Evolutionary conservation across 129 eudicot species (phyloP).

Genomic region (Arctium minus): DNA sequence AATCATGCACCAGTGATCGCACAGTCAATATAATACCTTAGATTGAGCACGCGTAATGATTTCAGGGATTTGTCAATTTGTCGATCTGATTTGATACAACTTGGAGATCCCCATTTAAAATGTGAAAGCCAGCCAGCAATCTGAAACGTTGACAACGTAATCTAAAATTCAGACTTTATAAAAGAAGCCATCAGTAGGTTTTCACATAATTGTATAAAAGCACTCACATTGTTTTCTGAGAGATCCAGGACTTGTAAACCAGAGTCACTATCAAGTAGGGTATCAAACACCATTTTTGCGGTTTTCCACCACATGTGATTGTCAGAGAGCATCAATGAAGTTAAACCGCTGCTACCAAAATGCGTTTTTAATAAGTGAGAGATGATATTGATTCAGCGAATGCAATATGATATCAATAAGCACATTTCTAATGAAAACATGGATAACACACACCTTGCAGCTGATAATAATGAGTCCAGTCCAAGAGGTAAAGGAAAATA

Average conservation of each 20-base stretch:
- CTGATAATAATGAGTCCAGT: conserved; percentile 44
- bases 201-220: not conserved
- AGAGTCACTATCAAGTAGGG: conserved; percentile 63
- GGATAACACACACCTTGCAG: conserved; percentile 49
- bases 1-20: not conserved
- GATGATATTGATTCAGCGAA: not conserved
- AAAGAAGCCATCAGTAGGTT: not conserved
- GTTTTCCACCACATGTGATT: conserved; percentile 41
- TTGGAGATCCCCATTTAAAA: conserved; percentile 41
- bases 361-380: not conserved
- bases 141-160: conserved; percentile 36
- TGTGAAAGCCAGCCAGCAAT: conserved; percentile 77
- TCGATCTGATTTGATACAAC: conserved; percentile 20
- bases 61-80: conserved; percentile 41
- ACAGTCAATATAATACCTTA: conserved; percentile 44
- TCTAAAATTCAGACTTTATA: not conserved
- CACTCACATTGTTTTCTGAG: conserved; percentile 79
- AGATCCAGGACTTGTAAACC: conserved; percentile 56
- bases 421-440: not conserved
- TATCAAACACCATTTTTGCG: conserved; percentile 53
- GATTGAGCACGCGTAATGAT: conserved; percentile 57
- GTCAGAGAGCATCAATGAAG: conserved; percentile 53
- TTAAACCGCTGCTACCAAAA: conserved; percentile 46
- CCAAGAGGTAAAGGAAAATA: conserved; percentile 56
- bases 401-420: not conserved